Conservation (phyloP, 306 rosid species). For the Dalbergia cultrata region DNA sequence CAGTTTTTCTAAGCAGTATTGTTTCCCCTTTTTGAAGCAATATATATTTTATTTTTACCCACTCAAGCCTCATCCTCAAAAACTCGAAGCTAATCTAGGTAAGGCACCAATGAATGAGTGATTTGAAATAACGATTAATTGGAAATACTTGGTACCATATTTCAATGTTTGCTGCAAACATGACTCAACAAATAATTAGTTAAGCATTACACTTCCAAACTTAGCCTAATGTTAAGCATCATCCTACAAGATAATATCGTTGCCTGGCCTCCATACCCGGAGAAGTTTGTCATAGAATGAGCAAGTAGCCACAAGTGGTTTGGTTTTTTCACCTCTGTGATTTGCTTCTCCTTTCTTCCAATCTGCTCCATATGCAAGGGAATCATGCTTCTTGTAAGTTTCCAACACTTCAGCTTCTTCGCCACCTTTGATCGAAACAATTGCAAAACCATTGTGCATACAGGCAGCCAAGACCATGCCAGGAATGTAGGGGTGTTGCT, state of each 20-base stretch:
- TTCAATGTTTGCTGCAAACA: slow-evolving; percentile 18
- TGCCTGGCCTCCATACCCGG: slow-evolving; percentile 74
- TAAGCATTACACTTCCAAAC: slow-evolving; percentile 24
- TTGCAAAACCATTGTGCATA: slow-evolving; percentile 92
- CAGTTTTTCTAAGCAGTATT: background rate
- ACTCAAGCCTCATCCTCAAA: background rate
- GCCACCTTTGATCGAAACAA: slow-evolving; percentile 58
- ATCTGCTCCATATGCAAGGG: slow-evolving; percentile 94
- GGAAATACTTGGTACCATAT: background rate
- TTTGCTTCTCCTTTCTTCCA: slow-evolving; percentile 72
- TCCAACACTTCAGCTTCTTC: slow-evolving; percentile 68
- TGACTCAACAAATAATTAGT: slow-evolving; percentile 6
- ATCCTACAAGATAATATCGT: slow-evolving; percentile 46
- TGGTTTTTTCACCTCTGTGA: slow-evolving; percentile 47
- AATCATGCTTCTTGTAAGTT: slow-evolving; percentile 73
- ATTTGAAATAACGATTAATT: background rate
- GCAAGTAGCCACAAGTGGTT: slow-evolving; percentile 80
- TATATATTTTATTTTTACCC: background rate
- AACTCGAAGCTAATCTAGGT: background rate
- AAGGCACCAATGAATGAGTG: background rate
- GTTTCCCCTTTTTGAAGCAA: background rate
- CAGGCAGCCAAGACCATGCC: slow-evolving; percentile 88
- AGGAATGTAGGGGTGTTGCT: slow-evolving; percentile 72
- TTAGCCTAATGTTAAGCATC: slow-evolving; percentile 6
- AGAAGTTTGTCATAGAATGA: slow-evolving; percentile 86